Conservation (phyloP, 352 stramenopile species). For the Globisporangium megalacanthum region DNA sequence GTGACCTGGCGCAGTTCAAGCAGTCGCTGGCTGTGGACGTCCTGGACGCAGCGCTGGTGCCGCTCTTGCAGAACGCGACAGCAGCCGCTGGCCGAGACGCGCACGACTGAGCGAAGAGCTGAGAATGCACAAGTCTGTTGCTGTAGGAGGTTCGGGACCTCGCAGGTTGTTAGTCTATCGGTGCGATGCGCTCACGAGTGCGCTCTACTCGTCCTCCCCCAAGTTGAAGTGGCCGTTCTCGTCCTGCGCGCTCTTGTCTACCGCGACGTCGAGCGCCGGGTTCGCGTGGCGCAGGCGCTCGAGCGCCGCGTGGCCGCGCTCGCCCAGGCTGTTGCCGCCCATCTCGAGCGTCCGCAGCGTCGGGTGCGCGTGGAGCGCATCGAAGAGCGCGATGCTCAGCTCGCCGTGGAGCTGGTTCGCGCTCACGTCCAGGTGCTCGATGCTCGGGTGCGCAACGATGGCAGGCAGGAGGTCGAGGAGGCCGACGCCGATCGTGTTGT, state of each 20-base stretch:
- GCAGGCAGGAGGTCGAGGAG: constrained; percentile 42
- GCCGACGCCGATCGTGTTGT: constrained; percentile 61
- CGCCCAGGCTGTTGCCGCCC: constrained; percentile 74
- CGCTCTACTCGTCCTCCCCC: constrained; percentile 18
- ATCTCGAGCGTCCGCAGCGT: constrained; percentile 80
- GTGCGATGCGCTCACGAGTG: constrained; percentile 10
- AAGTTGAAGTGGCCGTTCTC: constrained; percentile 51
- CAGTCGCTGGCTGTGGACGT: constrained; percentile 46
- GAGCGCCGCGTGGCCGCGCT: constrained; percentile 56
- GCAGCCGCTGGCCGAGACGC: neutral
- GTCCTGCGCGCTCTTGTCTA: constrained; percentile 75
- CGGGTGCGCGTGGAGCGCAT: constrained; percentile 51
- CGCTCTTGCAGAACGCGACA: constrained; percentile 22
- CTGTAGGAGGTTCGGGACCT: neutral
- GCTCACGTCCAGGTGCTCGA: constrained; percentile 63
- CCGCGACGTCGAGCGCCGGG: constrained; percentile 57
- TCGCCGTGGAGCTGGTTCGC: constrained; percentile 64
- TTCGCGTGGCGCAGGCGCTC: constrained; percentile 56
- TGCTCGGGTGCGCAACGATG: constrained; percentile 40
- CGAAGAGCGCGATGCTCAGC: constrained; percentile 56
- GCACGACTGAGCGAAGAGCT: neutral
- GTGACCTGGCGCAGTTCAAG: constrained; percentile 57
- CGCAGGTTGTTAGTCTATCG: constrained; percentile 21
- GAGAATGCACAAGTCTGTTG: neutral
- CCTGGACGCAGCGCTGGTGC: constrained; percentile 37